A percentile compares a stretch with the other conserved stretches of the same genome.
These are phyloP conservation scores for Ogataea pilisensis DNA, from an alignment of 805 yeast genomes.

Conservation along the genomic window DNA sequence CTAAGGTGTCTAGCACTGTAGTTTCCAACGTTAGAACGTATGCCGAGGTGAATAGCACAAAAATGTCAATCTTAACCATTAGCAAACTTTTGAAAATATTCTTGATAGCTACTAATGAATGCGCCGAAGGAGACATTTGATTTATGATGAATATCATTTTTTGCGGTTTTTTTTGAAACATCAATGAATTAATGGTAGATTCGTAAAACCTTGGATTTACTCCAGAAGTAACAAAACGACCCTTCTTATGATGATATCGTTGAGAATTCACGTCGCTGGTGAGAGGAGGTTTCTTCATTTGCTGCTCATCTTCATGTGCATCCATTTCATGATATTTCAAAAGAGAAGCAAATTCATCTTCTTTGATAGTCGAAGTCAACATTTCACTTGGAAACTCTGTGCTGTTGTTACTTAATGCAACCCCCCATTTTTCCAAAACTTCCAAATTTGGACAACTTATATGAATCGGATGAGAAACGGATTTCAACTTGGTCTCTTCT, in stretches of 20 bases:
- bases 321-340: constrained; percentile 3
- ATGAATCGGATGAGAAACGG: not conserved
- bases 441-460: constrained; percentile 13
- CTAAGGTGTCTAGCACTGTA: constrained; percentile 11
- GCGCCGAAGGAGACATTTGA: constrained; percentile 18
- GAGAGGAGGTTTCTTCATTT: constrained; percentile 2
- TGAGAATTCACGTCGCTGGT: too few species aligned
- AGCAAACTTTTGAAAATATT: constrained; percentile 28
- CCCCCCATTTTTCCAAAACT: constrained; percentile 30
- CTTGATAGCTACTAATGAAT: constrained; percentile 22
- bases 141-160: constrained; percentile 28
- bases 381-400: constrained; percentile 20
- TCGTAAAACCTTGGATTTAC: constrained; percentile 29
- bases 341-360: constrained; percentile 21
- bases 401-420: constrained; percentile 23
- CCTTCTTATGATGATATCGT: too few species aligned
- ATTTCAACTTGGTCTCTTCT: not conserved
- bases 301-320: not conserved
- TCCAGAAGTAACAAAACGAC: constrained; percentile 8
- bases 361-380: constrained; percentile 25
- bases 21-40: constrained; percentile 9
- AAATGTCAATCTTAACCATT: constrained; percentile 27
- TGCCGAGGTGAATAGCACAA: constrained; percentile 21
- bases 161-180: constrained; percentile 23
- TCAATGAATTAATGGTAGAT: constrained; percentile 23